phyloP scores from a whole-genome alignment of 805 yeast genomes.

The Candida broadrunensis region DNA sequence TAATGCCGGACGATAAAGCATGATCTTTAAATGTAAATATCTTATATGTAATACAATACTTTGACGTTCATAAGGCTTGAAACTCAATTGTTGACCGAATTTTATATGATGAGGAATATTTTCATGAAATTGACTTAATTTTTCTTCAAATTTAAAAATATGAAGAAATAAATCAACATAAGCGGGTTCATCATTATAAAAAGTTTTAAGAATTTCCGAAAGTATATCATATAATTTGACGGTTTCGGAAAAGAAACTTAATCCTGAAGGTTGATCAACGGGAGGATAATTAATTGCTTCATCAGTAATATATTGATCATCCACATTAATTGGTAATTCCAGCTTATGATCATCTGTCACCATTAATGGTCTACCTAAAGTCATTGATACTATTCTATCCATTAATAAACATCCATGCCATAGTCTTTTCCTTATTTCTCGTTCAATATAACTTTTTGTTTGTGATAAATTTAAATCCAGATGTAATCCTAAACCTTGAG shows the following conservation, averaged over 20 bases:
- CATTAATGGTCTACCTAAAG: slow-evolving; percentile 23
- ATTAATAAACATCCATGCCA: slow-evolving; percentile 23
- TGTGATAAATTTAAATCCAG: slow-evolving; percentile 4
- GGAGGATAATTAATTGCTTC: slow-evolving; percentile 4
- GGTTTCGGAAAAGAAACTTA: slow-evolving; percentile 15
- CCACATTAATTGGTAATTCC: slow-evolving; percentile 12
- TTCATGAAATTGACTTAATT: slow-evolving; percentile 6
- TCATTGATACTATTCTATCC: slow-evolving; percentile 20
- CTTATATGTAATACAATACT: slow-evolving; percentile 9
- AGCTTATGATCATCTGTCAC: slow-evolving; percentile 11
- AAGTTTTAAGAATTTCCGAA: slow-evolving; percentile 12
- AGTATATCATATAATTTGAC: slow-evolving; percentile 14
- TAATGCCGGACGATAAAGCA: slow-evolving; percentile 8
- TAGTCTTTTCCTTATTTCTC: slow-evolving; percentile 17
- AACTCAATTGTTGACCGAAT: slow-evolving; percentile 2
- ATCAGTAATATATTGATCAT: slow-evolving; percentile 15
- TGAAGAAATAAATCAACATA: slow-evolving; percentile 5
- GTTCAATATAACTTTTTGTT: slow-evolving; percentile 10
- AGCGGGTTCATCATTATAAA: slow-evolving; percentile 8
- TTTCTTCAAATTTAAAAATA: slow-evolving; percentile 8
- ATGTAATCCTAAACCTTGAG: slow-evolving; percentile 11
- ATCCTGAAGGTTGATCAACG: slow-evolving; percentile 10
- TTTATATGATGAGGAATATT: slow-evolving; percentile 6
- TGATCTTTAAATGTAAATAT: slow-evolving; percentile 8
- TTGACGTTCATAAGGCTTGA: slow-evolving; percentile 8